Evolutionary conservation across 176 grass and related monocot species (phyloP).

Genomic region (Zoysia pacifica): DNA sequence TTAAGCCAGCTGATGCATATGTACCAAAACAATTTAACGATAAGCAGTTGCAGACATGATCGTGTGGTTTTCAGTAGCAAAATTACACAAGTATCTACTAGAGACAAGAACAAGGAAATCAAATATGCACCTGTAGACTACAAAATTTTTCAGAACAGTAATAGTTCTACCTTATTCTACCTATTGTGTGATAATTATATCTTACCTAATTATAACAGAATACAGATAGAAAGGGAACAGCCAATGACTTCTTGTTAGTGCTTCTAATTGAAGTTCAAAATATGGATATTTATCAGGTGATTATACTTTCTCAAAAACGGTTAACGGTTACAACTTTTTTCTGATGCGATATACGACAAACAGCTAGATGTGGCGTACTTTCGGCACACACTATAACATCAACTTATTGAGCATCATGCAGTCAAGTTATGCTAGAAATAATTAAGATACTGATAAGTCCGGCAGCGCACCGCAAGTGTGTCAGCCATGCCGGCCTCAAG

Average conservation of each 20-base stretch:
- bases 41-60: background rate
- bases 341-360: background rate
- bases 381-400: background rate
- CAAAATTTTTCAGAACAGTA: background rate
- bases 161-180: background rate
- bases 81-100: background rate
- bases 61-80: background rate
- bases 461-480: conserved; percentile 55
- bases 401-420: background rate
- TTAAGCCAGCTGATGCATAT: background rate
- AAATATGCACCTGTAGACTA: background rate
- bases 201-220: background rate
- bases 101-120: conserved; percentile 5
- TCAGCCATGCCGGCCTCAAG: conserved; percentile 86
- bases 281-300: background rate
- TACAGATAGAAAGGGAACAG: background rate
- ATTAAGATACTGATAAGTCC: conserved; percentile 8
- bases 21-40: background rate
- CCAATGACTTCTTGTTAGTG: background rate
- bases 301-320: background rate
- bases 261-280: conserved; percentile 5
- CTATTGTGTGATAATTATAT: background rate
- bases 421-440: background rate
- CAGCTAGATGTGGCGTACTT: background rate
- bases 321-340: background rate